These are phyloP conservation scores for Capsicum pubescens DNA, from an alignment of 257 asterid genomes.

Conservation along the genomic window DNA sequence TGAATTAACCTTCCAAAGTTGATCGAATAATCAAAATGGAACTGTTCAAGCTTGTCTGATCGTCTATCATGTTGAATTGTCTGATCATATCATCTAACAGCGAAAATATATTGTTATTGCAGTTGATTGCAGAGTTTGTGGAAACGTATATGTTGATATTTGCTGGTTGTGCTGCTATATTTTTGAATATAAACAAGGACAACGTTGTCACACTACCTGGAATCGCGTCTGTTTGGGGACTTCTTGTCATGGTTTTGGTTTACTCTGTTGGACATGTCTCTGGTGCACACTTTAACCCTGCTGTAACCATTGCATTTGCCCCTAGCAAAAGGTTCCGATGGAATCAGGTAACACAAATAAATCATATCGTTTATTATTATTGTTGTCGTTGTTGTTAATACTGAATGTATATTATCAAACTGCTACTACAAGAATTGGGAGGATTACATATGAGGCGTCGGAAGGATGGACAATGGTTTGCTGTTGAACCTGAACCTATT, in stretches of 20 bases:
- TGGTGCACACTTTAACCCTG: no score
- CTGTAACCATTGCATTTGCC: no score
- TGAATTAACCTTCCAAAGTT: not conserved
- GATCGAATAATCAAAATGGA: not conserved
- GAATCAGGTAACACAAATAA: no score
- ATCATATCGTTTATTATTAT: no score
- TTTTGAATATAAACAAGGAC: conserved; percentile 34
- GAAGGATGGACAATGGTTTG: conserved; percentile 29
- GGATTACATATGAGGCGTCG: conserved; percentile 17
- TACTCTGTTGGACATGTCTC: no score
- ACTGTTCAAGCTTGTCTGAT: not conserved
- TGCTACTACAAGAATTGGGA: conserved; percentile 10
- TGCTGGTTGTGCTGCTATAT: conserved; percentile 40
- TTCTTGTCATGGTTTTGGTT: no score
- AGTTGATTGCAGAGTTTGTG: conserved; percentile 43
- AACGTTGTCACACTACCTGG: conserved; percentile 12
- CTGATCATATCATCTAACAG: not conserved
- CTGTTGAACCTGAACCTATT: conserved; percentile 32
- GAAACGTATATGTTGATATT: conserved; percentile 46
- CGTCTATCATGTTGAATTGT: not conserved
- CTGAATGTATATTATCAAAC: not conserved
- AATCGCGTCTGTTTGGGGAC: no score
- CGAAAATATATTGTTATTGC: not conserved
- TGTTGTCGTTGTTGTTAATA: no score
- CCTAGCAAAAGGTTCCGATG: no score